These are phyloP conservation scores for Zygosaccharomyces sapae DNA, from an alignment of 1,139 yeast species.

Conservation along the genomic window DNA sequence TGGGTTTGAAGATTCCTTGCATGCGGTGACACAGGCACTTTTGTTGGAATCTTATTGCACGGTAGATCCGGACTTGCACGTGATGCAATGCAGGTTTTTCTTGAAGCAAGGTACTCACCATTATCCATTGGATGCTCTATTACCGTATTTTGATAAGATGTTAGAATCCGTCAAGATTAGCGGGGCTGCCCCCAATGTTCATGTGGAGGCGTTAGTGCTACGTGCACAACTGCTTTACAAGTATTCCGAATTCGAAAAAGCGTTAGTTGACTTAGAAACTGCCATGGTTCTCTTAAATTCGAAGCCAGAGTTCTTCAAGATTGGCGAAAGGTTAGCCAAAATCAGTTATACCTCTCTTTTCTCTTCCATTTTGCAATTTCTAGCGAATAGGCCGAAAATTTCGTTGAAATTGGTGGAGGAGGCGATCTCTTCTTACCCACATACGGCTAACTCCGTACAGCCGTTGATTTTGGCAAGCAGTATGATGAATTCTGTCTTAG, in stretches of 20 bases:
- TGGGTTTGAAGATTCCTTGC: constrained; percentile 16
- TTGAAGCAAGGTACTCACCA: constrained; percentile 15
- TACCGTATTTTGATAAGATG: constrained; percentile 19
- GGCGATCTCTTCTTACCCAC: constrained; percentile 12
- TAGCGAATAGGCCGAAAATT: constrained; percentile 2
- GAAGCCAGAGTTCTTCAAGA: constrained; percentile 11
- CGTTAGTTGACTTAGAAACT: constrained; percentile 16
- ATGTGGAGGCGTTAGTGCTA: constrained; percentile 20
- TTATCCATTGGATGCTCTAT: constrained; percentile 9
- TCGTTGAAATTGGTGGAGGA: constrained; percentile 13
- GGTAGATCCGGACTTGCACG: constrained; percentile 12
- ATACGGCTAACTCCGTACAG: constrained; percentile 15
- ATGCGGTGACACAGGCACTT: constrained; percentile 16
- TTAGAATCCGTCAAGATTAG: constrained; percentile 14
- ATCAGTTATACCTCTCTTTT: constrained; percentile 17
- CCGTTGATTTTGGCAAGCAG: constrained; percentile 14
- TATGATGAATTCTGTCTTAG: constrained; percentile 12
- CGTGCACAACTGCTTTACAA: constrained; percentile 23
- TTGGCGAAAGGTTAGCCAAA: constrained; percentile 16
- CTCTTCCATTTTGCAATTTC: constrained; percentile 15
- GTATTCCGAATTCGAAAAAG: constrained; percentile 12
- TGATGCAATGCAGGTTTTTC: constrained; percentile 20
- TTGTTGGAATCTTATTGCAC: constrained; percentile 5
- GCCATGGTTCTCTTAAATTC: constrained; percentile 17
- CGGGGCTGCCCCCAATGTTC: constrained; percentile 12